These are phyloP conservation scores for Lotus japonicus DNA, from an alignment of 306 rosid genomes.

Conservation along the genomic window DNA sequence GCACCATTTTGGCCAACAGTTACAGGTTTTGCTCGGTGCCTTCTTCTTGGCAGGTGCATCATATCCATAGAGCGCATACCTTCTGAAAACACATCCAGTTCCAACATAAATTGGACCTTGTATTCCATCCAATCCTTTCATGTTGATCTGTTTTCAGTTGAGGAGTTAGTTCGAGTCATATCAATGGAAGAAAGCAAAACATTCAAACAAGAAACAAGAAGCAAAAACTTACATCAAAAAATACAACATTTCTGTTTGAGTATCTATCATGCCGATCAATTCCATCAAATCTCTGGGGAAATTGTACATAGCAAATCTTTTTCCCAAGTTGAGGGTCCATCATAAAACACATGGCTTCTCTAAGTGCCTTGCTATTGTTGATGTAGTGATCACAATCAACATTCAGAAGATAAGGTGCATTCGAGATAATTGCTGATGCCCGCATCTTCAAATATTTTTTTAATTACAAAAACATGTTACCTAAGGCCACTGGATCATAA, in stretches of 20 bases:
- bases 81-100: conserved; percentile 95
- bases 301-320: conserved; percentile 91
- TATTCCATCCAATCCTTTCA: conserved; percentile 93
- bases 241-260: conserved; percentile 93
- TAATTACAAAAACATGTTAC: conserved; percentile 14
- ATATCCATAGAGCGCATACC: conserved; percentile 78
- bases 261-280: conserved; percentile 93
- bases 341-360: conserved; percentile 99
- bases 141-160: conserved; percentile 68
- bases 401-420: conserved; percentile 86
- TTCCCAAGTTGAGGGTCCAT: conserved; percentile 95
- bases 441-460: conserved; percentile 51
- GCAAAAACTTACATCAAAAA: conserved; percentile 73
- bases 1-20: conserved; percentile 96
- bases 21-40: conserved; percentile 84
- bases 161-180: conserved; percentile 14
- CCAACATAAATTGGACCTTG: conserved; percentile 99
- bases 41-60: conserved; percentile 90
- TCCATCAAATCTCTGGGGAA: conserved; percentile 98
- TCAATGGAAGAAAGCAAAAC: background rate
- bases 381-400: conserved; percentile 98
- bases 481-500: background rate
- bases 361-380: conserved; percentile 92
- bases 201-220: background rate
- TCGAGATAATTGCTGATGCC: conserved; percentile 78